Conservation (phyloP, 225 moss, liverwort and hornwort genomes). For the Pleurozium schreberi region DNA sequence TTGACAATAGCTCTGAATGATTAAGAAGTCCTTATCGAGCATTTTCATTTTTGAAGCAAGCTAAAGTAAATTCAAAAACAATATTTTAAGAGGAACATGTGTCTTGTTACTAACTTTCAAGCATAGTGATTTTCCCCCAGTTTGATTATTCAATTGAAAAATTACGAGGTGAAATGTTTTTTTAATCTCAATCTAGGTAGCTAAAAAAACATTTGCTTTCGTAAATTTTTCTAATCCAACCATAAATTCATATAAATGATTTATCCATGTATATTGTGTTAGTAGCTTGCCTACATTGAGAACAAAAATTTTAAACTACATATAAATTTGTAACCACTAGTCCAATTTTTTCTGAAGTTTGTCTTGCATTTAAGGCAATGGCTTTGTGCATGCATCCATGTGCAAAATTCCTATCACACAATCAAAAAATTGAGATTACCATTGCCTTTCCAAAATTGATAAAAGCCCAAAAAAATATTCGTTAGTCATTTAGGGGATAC, state of each 20-base stretch:
- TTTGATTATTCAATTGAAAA: neutral
- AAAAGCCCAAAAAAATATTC: neutral
- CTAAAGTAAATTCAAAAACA: no score
- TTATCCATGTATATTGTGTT: neutral
- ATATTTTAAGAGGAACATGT: rapidly evolving
- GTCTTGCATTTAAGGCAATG: neutral
- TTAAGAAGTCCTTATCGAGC: no score
- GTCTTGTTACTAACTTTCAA: rapidly evolving
- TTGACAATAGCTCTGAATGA: no score
- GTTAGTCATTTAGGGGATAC: neutral
- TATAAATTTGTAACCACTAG: no score
- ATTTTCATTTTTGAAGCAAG: no score
- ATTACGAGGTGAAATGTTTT: neutral
- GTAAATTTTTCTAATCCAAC: neutral
- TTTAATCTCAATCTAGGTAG: neutral
- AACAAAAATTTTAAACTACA: neutral
- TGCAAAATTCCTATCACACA: rapidly evolving
- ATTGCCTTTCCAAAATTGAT: neutral
- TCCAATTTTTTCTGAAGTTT: neutral
- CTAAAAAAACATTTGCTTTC: neutral
- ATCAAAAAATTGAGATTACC: neutral
- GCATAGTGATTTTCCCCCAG: no score
- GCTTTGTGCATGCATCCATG: neutral
- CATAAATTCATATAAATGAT: rapidly evolving
- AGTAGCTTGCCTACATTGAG: neutral